These are phyloP conservation scores for Pythium apleroticum DNA, from an alignment of 352 stramenopile genomes.

Conservation along the genomic window DNA sequence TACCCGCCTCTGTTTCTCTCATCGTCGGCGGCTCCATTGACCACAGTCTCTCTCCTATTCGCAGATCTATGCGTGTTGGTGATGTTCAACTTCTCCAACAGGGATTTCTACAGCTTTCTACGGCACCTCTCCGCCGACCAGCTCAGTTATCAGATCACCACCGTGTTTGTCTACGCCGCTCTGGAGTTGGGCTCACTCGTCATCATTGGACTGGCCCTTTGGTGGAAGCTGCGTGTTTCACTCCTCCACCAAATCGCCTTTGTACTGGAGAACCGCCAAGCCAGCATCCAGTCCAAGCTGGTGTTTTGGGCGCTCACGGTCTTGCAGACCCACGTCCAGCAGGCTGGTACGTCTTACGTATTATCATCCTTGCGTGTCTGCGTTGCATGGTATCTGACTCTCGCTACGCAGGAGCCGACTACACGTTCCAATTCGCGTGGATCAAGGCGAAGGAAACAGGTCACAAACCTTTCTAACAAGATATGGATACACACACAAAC, in stretches of 20 bases:
- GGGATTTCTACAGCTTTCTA: slow-evolving; percentile 30
- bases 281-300: background rate
- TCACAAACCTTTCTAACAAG: too few species aligned
- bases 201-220: background rate
- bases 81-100: slow-evolving; percentile 29
- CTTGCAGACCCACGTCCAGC: background rate
- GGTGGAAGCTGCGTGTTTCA: background rate
- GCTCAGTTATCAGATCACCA: slow-evolving; percentile 2
- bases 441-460: background rate
- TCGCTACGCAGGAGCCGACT: background rate
- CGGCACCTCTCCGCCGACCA: slow-evolving; percentile 4
- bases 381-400: too few species aligned
- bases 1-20: background rate
- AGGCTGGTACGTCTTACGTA: background rate
- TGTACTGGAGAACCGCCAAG: background rate
- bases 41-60: background rate
- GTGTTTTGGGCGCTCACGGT: background rate
- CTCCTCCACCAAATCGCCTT: background rate
- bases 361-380: too few species aligned
- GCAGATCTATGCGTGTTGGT: slow-evolving; percentile 14
- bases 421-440: slow-evolving; percentile 2
- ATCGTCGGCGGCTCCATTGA: too few species aligned
- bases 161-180: slow-evolving; percentile 12
- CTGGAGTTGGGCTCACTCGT: slow-evolving; percentile 14
- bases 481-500: too few species aligned